Percentiles rank a stretch among this genome's conserved stretches.
These are phyloP conservation scores for Hypoxylon intermedium DNA, from an alignment of 495 filamentous ascomycete genomes.

Conservation along the genomic window DNA sequence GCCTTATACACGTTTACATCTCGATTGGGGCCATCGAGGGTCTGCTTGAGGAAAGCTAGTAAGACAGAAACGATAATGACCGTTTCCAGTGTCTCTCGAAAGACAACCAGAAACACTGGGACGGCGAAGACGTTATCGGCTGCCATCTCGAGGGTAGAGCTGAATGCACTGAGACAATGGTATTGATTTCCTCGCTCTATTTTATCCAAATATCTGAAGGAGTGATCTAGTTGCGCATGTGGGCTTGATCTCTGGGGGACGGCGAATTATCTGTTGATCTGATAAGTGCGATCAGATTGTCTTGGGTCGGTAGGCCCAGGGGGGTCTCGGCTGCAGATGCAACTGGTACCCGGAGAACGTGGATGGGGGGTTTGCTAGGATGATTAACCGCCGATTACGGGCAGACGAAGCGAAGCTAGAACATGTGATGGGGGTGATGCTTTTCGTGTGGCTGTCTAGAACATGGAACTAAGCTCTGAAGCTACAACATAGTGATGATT, in stretches of 20 bases:
- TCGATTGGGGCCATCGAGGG: constrained; percentile 64
- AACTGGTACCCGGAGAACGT: not conserved
- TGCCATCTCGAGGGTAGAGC: constrained; percentile 48
- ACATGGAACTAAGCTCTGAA: not conserved
- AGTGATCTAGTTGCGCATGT: not conserved
- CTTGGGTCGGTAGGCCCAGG: constrained; percentile 13
- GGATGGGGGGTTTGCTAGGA: constrained; percentile 11
- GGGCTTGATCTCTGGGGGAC: not conserved
- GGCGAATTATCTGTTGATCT: constrained; percentile 39
- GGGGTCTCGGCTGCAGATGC: constrained; percentile 9
- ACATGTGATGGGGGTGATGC: not conserved
- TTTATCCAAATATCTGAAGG: constrained; percentile 1
- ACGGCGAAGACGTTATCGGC: constrained; percentile 66
- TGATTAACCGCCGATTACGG: constrained; percentile 24
- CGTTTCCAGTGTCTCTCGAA: constrained; percentile 83
- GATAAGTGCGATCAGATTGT: constrained; percentile 42
- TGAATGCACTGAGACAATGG: not conserved
- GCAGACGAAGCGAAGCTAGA: constrained; percentile 10
- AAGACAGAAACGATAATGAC: constrained; percentile 83
- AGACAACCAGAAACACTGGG: constrained; percentile 84
- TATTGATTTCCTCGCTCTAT: constrained; percentile 1
- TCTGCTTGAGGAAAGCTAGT: constrained; percentile 81
- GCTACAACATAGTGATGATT: not conserved
- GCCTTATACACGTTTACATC: constrained; percentile 68
- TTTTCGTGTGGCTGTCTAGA: constrained; percentile 10